Percentiles rank a stretch among this genome's conserved stretches.
phyloP scores from a whole-genome alignment of 2,329 filamentous ascomycete species.

The Exophiala viscosa region DNA sequence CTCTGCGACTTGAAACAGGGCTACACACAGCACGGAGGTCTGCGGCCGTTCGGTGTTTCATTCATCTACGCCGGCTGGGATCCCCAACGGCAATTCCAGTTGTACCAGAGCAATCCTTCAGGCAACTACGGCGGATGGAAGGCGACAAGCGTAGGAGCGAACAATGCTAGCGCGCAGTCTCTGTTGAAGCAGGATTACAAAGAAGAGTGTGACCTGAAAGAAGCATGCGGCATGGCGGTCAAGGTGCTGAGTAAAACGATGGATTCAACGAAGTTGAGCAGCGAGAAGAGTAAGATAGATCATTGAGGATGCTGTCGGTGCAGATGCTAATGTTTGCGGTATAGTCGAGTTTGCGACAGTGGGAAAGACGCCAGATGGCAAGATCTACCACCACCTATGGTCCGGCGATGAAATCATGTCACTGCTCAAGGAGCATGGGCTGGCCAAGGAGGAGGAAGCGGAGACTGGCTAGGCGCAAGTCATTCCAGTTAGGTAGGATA shows the following conservation, averaged over 20 bases:
- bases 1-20: constrained; percentile 98
- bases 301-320: neutral
- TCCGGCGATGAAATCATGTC: constrained; percentile 93
- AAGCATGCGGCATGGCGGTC: constrained; percentile 94
- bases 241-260: constrained; percentile 99
- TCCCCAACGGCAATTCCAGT: constrained; percentile 91
- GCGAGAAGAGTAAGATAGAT: constrained; percentile 83
- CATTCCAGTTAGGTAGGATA: neutral
- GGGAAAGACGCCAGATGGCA: constrained; percentile 88
- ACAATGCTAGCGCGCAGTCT: constrained; percentile 96
- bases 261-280: constrained; percentile 98
- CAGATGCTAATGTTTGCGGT: constrained; percentile 26
- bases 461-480: constrained; percentile 48
- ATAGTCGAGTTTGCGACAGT: constrained; percentile 97
- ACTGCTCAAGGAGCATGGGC: constrained; percentile 88
- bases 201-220: constrained; percentile 92
- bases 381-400: constrained; percentile 98
- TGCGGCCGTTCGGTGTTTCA: constrained; percentile 94
- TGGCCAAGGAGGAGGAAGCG: constrained; percentile 78
- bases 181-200: constrained; percentile 99
- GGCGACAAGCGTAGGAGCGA: constrained; percentile 93
- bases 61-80: constrained; percentile 99
- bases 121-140: constrained; percentile 99
- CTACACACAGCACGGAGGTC: constrained; percentile 97
- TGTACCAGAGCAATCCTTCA: constrained; percentile 97